Evolutionary conservation across 2,329 filamentous ascomycete genomes (phyloP), one percentile per base, ranked within the genome.

Genomic region (Dendrostoma leiphaemia): DNA sequence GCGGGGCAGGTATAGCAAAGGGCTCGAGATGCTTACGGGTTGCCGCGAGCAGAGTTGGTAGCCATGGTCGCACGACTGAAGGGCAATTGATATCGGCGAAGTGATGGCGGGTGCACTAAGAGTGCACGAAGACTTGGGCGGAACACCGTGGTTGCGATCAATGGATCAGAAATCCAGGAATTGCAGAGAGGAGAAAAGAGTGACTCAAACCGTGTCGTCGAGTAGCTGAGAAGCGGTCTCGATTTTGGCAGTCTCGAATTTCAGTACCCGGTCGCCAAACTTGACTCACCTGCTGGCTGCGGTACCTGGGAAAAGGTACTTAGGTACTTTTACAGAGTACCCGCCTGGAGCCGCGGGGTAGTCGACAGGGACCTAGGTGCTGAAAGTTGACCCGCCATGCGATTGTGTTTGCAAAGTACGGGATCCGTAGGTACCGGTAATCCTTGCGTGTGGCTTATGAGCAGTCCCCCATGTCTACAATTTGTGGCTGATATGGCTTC

Each of bases 91-190:
- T 67, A 70, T 72, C 71, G 69, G 72, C 71, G 73, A 66, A 73
- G 73, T 60, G 73, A 77, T 71, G 76, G 68, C 69, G 77, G 76
- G 72, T 79, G 80, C 81, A 81, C 79, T 67, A 78, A 74, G 67
- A 84, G 77, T 71, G 80, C 79, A 76, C 78, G 76, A 47, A 61
- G 21, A 15, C 62, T 53, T 47, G 59, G 63, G 56, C 60, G 58
- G 48, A 62, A 65, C 63, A 61, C 60, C 62, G 60, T 66, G 57
- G 59, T 62, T 62, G 50, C 48, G 49, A 58, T 32, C 24, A 51
- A 35, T 50, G 44, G 44, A 38, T 32, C 21, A 17, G 17, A 28
- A 37, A 28, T 21, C 29, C 48, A 15, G 12, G 28, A 24, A 21
- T 19, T 26, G n/a, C 9, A 26, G 24, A 40, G 23, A 8, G 28